A percentile compares a stretch with the other conserved stretches of the same genome.
Evolutionary conservation across 768 basidiomycete species (phyloP).

Genomic region (Collybia mongolica): DNA sequence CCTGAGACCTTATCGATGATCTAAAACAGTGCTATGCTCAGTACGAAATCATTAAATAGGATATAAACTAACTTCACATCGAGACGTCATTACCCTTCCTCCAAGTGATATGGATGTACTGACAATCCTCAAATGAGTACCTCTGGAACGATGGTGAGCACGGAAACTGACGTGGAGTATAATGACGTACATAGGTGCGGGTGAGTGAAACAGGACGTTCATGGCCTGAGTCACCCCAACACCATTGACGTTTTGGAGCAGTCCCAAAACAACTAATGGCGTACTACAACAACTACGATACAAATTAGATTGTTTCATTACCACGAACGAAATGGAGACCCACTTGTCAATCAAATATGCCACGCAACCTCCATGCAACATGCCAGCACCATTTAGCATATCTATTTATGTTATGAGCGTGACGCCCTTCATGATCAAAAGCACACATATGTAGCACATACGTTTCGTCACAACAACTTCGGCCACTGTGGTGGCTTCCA

Average conservation of each 20-base stretch:
- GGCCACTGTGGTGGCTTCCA: constrained; percentile 61
- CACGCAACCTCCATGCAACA: constrained; percentile 75
- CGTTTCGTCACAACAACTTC: constrained; percentile 65
- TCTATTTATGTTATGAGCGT: constrained; percentile 30
- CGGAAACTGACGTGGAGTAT: background rate
- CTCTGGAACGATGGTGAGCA: constrained; percentile 34
- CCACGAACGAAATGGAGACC: constrained; percentile 12
- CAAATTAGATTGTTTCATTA: background rate
- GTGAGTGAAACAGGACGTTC: constrained; percentile 69
- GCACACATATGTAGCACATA: constrained; percentile 25
- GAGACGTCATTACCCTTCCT: constrained; percentile 66
- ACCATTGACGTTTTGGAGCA: constrained; percentile 59
- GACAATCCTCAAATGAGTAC: constrained; percentile 55
- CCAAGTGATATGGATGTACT: constrained; percentile 68
- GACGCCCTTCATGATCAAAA: constrained; percentile 1
- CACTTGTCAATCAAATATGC: constrained; percentile 76
- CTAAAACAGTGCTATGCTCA: constrained; percentile 27
- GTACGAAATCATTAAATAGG: constrained; percentile 4
- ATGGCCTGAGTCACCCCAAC: constrained; percentile 75
- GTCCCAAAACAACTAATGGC: constrained; percentile 64
- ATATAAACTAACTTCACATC: constrained; percentile 57
- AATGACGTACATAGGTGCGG: constrained; percentile 54
- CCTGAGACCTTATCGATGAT: constrained; percentile 59
- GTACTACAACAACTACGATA: constrained; percentile 58
- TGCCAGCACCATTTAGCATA: constrained; percentile 75